Base-by-base conservation (phyloP, 768 basidiomycete species). In the Amanita thiersii region DNA sequence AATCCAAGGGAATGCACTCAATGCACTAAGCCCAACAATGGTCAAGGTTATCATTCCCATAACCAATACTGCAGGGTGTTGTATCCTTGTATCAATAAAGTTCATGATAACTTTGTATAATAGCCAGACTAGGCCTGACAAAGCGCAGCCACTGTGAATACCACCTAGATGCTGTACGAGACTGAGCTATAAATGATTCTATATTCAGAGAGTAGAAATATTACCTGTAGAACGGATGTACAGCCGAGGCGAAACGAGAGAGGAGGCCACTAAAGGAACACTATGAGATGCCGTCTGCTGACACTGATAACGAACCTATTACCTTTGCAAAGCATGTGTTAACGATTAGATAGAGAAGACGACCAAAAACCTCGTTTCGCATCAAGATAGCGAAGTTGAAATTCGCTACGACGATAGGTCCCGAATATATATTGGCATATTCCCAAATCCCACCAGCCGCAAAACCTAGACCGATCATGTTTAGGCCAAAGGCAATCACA, bases 301-400 rank as follows among this genome's bases (percentile, higher is more conserved):
- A 9, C 7, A 6, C 19, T n/a, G 39, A 12, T 31, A 19, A 18
- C 25, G 30, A 26, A 28, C 3, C 18, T 46, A 57, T 8, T 49
- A 77, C 80, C 71, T 84, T 86, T 17, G 81, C 80, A 45, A 86
- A 85, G 47, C 58, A 61, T 0, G 76, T 80, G 56, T 84, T 87
- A 46, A 82, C 70, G 39, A 81, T 59, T 40, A 69, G 55, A 54
- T 84, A 87, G 14, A 87, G 56, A 28, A 76, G 48, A 21, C 84
- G 81, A 18, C 82, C 80, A 44, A 87, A 86, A 9, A 84, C 69
- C 49, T 87, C 84, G 52, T 86, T 87, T 8, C 84, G 71, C 73
- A 86, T 77, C 20, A 86, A 65, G 38, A 86, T 74, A 3, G 81
- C 72, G 37, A 81, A 67, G 56, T 79, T 79, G 52, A 87, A 61